Base-by-base conservation (phyloP, 306 rosid species). In the Gastrolobium villosum region DNA sequence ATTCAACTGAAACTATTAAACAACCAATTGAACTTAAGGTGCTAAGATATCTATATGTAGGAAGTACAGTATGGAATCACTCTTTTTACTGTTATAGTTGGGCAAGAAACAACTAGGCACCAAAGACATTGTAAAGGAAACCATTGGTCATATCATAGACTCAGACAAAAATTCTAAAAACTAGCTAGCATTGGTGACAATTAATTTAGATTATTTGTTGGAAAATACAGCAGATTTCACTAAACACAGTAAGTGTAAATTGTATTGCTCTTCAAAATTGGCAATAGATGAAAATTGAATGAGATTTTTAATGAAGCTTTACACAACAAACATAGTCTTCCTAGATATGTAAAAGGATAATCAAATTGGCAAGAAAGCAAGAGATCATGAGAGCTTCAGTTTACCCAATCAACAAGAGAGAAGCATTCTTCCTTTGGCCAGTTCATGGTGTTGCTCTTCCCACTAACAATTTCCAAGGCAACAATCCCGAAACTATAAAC, bases 401-500 rank as follows among this genome's bases (percentile, higher is more conserved):
- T 80, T 87, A 86, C 90, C 90, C 87, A 87, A 73, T 90, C 94
- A 68, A 88, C 79, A 78, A 90, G 88, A 72, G 76, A 77, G 75
- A 88, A 78, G 28, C 80, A 75, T 9, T 85, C 87, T 14, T 84
- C 89, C 60, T 77, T 84, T 39, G 90, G 56, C 75, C 80, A 54
- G 50, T 76, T 26, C 77, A 52, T 86, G 46, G 88, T 82, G 83
- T 88, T 92, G 84, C 86, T 75, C 57, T 83, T 88, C 43, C 94
- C 96, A 56, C 92, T 74, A 10, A 89, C 88, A 41, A 92, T 85
- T 84, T 94, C 98, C 79, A 90, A 71, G 1, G 88, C 87, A 26
- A 94, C 88, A 37, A 94, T 67, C 2, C 97, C 97, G 48, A 89
- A 94, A 76, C 98, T 94, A 67, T 94, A 92, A 1, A 92, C 96